Conservation (phyloP, 2,329 filamentous ascomycete species). For the Trichoderma brevicompactum region DNA sequence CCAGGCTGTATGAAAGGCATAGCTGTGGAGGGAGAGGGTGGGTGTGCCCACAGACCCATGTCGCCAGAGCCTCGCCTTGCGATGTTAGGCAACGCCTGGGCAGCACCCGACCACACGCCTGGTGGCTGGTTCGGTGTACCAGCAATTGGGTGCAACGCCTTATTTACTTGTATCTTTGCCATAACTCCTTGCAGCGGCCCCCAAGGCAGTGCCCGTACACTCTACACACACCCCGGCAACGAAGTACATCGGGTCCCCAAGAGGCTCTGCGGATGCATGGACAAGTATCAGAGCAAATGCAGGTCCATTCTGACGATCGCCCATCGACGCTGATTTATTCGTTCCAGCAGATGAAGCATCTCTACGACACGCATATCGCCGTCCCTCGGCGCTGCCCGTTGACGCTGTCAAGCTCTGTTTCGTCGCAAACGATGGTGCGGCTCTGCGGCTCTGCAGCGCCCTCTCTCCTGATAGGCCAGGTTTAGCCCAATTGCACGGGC, state of each 20-base stretch:
- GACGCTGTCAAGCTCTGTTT: neutral
- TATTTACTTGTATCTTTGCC: neutral
- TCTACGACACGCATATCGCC: neutral
- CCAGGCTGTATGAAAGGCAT: neutral
- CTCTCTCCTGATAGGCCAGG: neutral
- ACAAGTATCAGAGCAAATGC: neutral
- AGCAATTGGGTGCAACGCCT: neutral
- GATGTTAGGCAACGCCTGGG: slow-evolving; percentile 8
- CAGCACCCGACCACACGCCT: neutral
- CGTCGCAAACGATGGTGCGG: neutral
- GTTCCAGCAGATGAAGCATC: neutral
- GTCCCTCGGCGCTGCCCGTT: neutral
- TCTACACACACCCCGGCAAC: neutral
- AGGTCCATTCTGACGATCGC: neutral
- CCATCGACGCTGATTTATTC: neutral
- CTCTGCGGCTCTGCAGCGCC: slow-evolving; percentile 16
- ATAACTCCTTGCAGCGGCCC: neutral
- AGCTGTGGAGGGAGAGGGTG: neutral
- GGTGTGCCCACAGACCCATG: slow-evolving; percentile 6
- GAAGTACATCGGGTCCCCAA: neutral
- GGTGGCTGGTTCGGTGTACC: slow-evolving; percentile 10
- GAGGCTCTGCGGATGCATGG: slow-evolving; percentile 22
- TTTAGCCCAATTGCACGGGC: too few relatives aligned
- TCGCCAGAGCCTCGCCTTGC: slow-evolving; percentile 9
- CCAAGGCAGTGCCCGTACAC: neutral